Evolutionary conservation across 2,329 filamentous ascomycete species (phyloP).

Genomic region (Penicillium sp.): DNA sequence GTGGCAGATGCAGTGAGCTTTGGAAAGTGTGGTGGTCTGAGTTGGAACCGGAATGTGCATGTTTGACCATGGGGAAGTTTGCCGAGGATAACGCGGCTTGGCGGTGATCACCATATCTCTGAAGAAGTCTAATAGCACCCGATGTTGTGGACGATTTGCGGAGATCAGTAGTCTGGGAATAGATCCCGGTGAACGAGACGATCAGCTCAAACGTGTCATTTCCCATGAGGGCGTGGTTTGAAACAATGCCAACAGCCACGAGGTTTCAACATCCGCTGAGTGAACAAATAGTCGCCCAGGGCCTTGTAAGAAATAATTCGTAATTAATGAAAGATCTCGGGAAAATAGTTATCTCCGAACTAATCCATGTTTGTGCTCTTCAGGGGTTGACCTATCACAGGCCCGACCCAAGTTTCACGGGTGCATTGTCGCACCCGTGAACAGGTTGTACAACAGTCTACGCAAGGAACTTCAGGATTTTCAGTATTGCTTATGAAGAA

Average conservation of each 20-base stretch:
- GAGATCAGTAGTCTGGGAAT: too few relatives aligned
- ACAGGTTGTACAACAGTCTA: neutral
- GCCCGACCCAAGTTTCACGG: neutral
- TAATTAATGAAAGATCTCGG: neutral
- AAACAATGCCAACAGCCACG: neutral
- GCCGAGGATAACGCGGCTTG: neutral
- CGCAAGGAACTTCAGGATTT: rapidly evolving
- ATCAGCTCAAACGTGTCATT: neutral
- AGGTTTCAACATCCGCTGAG: neutral
- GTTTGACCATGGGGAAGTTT: neutral
- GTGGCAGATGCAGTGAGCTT: neutral
- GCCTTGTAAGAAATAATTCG: too few relatives aligned
- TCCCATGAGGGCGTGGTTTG: neutral
- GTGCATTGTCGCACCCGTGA: neutral
- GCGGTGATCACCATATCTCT: neutral
- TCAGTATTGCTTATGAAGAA: neutral
- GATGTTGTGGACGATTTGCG: too few relatives aligned
- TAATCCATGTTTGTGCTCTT: neutral
- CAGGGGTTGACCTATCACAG: neutral
- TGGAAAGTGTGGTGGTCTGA: neutral
- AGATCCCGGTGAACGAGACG: neutral
- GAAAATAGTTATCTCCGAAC: neutral
- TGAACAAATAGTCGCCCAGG: too few relatives aligned
- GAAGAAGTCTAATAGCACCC: too few relatives aligned
- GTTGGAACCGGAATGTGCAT: neutral